Evolutionary conservation across 2,329 filamentous ascomycete species (phyloP).

Genomic region (Fusarium sp.): DNA sequence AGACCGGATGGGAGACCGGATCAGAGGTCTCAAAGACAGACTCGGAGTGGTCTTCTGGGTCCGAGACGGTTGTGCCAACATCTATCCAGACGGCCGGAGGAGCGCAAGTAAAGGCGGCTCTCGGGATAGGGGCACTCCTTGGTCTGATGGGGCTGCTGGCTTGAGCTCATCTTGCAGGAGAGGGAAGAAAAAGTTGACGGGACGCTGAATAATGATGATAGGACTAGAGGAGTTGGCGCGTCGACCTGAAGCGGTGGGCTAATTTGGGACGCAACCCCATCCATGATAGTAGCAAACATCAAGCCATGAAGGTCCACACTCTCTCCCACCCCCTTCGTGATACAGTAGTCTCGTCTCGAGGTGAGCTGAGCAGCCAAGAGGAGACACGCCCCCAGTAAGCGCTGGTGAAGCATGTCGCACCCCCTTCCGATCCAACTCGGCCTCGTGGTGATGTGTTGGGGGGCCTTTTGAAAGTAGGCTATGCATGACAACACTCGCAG

Average conservation of each 20-base stretch:
- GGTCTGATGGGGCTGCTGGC: slow-evolving; percentile 40
- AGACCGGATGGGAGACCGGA: neutral
- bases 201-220: slow-evolving; percentile 20
- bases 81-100: slow-evolving; percentile 40
- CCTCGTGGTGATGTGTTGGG: slow-evolving; percentile 1
- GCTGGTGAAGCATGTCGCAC: slow-evolving; percentile 2
- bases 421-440: slow-evolving; percentile 5
- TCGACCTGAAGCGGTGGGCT: slow-evolving; percentile 19
- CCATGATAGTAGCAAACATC: slow-evolving; percentile 26
- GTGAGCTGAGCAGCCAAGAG: neutral
- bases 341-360: neutral
- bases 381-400: slow-evolving; percentile 3
- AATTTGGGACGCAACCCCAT: slow-evolving; percentile 26
- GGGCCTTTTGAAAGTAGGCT: slow-evolving; percentile 4
- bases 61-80: slow-evolving; percentile 20
- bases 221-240: slow-evolving; percentile 13
- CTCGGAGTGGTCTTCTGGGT: slow-evolving; percentile 7
- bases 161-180: slow-evolving; percentile 18
- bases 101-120: slow-evolving; percentile 32
- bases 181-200: neutral
- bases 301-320: slow-evolving; percentile 19
- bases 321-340: neutral
- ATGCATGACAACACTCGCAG: neutral
- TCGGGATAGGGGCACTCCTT: slow-evolving; percentile 40
- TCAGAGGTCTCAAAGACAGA: slow-evolving; percentile 2